These are phyloP conservation scores for Fusarium sp. DNA, from an alignment of 2,329 filamentous ascomycete species.

Conservation along the genomic window DNA sequence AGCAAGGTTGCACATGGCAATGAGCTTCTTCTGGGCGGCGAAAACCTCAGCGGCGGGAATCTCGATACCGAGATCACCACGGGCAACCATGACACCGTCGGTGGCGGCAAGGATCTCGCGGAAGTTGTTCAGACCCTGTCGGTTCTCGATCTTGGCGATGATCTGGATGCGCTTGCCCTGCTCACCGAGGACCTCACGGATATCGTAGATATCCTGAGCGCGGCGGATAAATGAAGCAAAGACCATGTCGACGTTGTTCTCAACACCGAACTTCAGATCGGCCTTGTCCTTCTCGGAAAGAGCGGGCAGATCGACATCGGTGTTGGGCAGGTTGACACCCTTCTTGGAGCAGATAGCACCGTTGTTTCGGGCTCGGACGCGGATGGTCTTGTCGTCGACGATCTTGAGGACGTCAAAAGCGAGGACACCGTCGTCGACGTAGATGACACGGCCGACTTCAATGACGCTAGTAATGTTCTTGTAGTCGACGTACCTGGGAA, in stretches of 20 bases:
- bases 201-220: slow-evolving; percentile 90
- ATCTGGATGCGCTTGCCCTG: slow-evolving; percentile 98
- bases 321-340: slow-evolving; percentile 99
- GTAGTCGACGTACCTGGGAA: slow-evolving; percentile 90
- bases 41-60: slow-evolving; percentile 99
- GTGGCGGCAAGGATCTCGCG: slow-evolving; percentile 95
- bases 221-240: slow-evolving; percentile 98
- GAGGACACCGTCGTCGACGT: slow-evolving; percentile 97
- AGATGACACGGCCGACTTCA: slow-evolving; percentile 88
- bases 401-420: slow-evolving; percentile 94
- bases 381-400: slow-evolving; percentile 88
- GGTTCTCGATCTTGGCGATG: slow-evolving; percentile 99
- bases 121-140: slow-evolving; percentile 99
- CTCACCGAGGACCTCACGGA: slow-evolving; percentile 89
- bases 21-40: slow-evolving; percentile 99
- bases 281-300: slow-evolving; percentile 98
- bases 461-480: slow-evolving; percentile 99
- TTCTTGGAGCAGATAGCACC: slow-evolving; percentile 99
- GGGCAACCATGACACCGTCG: slow-evolving; percentile 99
- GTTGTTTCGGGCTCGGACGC: slow-evolving; percentile 91
- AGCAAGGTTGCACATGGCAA: slow-evolving; percentile 99
- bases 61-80: slow-evolving; percentile 95
- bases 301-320: slow-evolving; percentile 96
- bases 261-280: slow-evolving; percentile 94
- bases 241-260: slow-evolving; percentile 99